phyloP scores from a whole-genome alignment of 345 rosid genomes.

The Populus pruinosa region DNA sequence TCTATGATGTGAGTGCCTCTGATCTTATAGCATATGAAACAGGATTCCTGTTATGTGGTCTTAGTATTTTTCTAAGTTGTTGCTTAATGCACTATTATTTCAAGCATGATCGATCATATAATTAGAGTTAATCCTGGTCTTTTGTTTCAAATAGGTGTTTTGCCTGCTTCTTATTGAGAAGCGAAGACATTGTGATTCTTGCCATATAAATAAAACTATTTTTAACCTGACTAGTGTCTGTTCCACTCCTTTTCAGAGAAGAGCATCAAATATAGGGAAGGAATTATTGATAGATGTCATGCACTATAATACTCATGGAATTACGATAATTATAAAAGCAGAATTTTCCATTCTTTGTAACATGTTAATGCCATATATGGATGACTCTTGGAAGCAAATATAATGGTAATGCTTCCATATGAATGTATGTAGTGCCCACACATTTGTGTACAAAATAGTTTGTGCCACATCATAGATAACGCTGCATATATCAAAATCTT shows the following conservation, averaged over 20 bases:
- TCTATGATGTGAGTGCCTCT: constrained; percentile 67
- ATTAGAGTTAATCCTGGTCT: not conserved
- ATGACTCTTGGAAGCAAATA: not conserved
- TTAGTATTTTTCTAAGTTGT: not conserved
- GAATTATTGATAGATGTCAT: not conserved
- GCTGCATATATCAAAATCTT: not conserved
- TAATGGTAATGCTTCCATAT: not conserved
- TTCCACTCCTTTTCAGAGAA: not conserved
- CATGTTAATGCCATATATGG: not conserved
- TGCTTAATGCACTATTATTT: not conserved
- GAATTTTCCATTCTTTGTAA: not conserved
- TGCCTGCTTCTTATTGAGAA: not conserved
- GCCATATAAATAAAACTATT: not conserved
- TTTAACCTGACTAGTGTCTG: not conserved
- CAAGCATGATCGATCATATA: not conserved
- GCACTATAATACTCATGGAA: not conserved
- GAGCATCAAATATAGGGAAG: not conserved
- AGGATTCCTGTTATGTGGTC: not conserved
- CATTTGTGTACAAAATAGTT: not conserved
- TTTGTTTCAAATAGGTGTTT: not conserved
- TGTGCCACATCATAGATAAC: not conserved
- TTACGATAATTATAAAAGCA: not conserved
- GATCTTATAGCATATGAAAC: constrained; percentile 2
- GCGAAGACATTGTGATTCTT: not conserved
- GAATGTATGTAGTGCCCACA: not conserved